Evolutionary conservation across 2,329 filamentous ascomycete genomes (phyloP), one percentile per base, ranked within the genome.

Genomic region (Botryotinia globosa): DNA sequence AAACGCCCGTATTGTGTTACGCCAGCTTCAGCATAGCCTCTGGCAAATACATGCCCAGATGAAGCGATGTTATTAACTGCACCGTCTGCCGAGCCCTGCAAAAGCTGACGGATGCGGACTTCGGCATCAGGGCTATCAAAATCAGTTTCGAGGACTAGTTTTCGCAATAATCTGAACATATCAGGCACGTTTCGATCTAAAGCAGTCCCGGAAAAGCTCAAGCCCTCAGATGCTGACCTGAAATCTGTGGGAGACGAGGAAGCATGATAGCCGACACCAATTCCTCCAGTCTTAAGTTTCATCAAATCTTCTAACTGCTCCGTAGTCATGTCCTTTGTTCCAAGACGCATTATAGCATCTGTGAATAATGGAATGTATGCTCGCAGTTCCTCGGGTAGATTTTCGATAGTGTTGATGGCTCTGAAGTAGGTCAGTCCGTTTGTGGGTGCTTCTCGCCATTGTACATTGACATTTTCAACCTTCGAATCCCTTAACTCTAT

Each of bases 391-490:
- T 95, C 91, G 0, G 95, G 94, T 22, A 99, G 84, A 74, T 92
- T 89, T 62, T 93, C 87, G 71, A 98, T 85, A 0, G 88, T 87
- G 80, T 97, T 94, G 81, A 98, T 88, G 4, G 94, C 94, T 73
- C 94, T 91, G 85, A 99, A 97, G 81, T 99, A 99, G 1, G 95
- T 98, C 73, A 99, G 84, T 0, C 96, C 96, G 78, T 99, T 99
- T 0, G 96, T 99, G 3, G 94, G 92, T 12, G 94, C 94, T 81
- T 97, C 93, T 68, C 92, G 91, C 94, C 94, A 98, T 78, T 98
- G 93, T 6, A 96, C 89, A 63, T 91, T 89, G 58, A 91, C 87
- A 54, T 87, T 86, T 59, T 88, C 87, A 16, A 92, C 81, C 18
- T 85, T 83, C n/a, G 92, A 89, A 75, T 95, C 92, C 71, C 88